Base-by-base conservation (phyloP, 164 flowering plant species). In the Stephania cephalantha region DNA sequence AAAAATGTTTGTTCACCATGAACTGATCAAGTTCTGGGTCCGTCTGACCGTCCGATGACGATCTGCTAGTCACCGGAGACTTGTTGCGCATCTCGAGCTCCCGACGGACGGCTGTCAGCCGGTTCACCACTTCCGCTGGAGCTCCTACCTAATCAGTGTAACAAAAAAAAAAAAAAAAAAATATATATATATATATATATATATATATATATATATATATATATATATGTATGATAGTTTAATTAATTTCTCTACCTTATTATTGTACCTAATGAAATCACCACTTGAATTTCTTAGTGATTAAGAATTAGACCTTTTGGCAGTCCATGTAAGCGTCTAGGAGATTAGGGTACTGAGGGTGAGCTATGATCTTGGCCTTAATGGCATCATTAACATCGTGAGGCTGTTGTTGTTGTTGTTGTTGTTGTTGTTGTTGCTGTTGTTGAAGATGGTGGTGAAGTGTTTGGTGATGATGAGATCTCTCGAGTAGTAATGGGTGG, bases 1-100 rank as follows among this genome's bases (percentile, higher is more conserved):
- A 5, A 10, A 66, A 31, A 30, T 50, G 31, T 42, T 9, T 1
- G 72, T 48, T 71, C 74, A 94, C 97, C 99, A 95, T 95, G 84
- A 95, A 95, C 65, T 93, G 97, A 82, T 95, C 99, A 0, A 95
- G 92, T 79, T 95, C 99, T 13, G 99, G 99, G 71, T 95, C 99
- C 31, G 85, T 82, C 0, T 85, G 73, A 64, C 68, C 52, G 46
- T 84, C 90, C 42, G 42, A 35, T 35, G 42, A 35, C 42, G 42
- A 35, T 65, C 86, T 77, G 17, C 82, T 73, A 29, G 52, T 44
- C 58, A 72, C 53, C 0, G 90, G 79, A 22, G 90, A 87, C 71
- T 92, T 86, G 75, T 86, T 95, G 70, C 86, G 77, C 9, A 86
- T 76, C 78, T 88, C 92, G 42, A 89, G 88, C 77, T 93, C 99